These are phyloP conservation scores for Pseudotsuga menziesii DNA, from an alignment of 75 land plant genomes.

Conservation along the genomic window DNA sequence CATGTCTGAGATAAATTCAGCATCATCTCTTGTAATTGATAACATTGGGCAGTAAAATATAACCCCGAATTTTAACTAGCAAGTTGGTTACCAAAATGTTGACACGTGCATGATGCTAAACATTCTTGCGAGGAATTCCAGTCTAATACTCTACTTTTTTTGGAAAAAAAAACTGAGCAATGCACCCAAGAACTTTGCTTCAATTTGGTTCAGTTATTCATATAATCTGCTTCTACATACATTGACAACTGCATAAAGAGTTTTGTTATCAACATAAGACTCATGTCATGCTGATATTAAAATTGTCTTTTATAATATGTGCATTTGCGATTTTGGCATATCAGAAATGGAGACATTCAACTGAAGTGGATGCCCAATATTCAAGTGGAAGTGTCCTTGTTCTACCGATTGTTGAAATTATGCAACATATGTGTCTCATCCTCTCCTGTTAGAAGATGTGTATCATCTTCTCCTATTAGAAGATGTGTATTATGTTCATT, in stretches of 20 bases:
- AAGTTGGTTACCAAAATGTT: neutral
- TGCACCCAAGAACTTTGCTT: neutral
- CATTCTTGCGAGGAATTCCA: neutral
- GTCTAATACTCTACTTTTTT: neutral
- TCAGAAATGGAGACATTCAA: too few species aligned
- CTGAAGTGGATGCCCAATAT: too few species aligned
- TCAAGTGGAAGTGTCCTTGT: too few species aligned
- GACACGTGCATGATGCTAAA: neutral
- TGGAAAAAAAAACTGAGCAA: neutral
- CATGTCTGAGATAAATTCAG: neutral
- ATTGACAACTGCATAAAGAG: neutral
- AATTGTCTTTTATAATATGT: too few species aligned
- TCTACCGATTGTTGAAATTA: too few species aligned
- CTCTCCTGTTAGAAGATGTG: too few species aligned
- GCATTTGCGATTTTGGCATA: too few species aligned
- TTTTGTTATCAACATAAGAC: neutral
- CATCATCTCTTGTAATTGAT: neutral
- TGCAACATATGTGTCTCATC: too few species aligned
- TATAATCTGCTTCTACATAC: neutral
- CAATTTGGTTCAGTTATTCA: neutral
- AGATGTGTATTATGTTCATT: too few species aligned
- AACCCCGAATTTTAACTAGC: neutral
- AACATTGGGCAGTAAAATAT: neutral
- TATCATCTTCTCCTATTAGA: too few species aligned
- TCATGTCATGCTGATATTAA: neutral